Percentiles rank a stretch among this genome's conserved stretches.
Conservation (phyloP, 1,139 yeast genomes). For the Saccharomyces hybrid region DNA sequence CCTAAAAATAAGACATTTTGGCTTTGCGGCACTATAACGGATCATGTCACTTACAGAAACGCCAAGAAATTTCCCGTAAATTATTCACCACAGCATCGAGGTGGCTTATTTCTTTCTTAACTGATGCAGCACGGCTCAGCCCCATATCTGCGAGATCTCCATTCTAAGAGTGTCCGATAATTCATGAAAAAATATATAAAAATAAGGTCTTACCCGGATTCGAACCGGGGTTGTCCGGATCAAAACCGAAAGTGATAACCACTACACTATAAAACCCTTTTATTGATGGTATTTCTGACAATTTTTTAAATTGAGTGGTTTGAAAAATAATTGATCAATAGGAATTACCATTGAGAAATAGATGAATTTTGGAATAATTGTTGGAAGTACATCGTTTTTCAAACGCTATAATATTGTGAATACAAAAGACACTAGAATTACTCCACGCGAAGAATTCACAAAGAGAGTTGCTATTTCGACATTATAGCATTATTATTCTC, state of each 20-base stretch:
- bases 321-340: no score
- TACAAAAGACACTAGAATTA: no score
- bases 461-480: not conserved
- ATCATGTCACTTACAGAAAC: not conserved
- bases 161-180: not conserved
- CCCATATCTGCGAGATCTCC: not conserved
- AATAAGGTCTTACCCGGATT: conserved; percentile 84
- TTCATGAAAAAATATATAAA: conserved; percentile 21
- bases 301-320: no score
- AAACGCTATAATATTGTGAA: not conserved
- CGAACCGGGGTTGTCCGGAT: conserved; percentile 92
- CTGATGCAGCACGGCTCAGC: not conserved
- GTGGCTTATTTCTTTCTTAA: not conserved
- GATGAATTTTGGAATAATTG: not conserved
- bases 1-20: not conserved
- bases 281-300: not conserved
- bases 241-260: conserved; percentile 64
- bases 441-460: not conserved
- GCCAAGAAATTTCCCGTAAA: not conserved
- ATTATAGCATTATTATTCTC: no score
- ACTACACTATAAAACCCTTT: conserved; percentile 44
- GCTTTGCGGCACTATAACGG: not conserved
- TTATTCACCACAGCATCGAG: not conserved
- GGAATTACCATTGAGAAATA: not conserved
- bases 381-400: not conserved